Evolutionary conservation across 306 rosid genomes (phyloP).

Genomic region (cucumber (Cucumis sativus)): DNA sequence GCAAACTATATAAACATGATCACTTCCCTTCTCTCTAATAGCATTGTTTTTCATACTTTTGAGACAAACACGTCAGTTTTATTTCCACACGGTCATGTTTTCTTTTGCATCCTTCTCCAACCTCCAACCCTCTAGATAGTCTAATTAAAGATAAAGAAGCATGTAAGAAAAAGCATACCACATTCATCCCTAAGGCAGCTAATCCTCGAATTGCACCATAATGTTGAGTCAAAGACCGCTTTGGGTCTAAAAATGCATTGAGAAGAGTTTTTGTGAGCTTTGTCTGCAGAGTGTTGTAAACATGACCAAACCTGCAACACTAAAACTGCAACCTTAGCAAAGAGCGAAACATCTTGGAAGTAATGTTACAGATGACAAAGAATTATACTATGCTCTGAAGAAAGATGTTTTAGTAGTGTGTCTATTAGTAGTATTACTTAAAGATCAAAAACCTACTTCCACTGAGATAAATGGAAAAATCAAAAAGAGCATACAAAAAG

Average conservation of each 20-base stretch:
- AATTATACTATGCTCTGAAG: slow-evolving; percentile 6
- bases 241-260: slow-evolving; percentile 82
- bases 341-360: not conserved
- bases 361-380: not conserved
- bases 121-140: not conserved
- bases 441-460: not conserved
- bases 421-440: too few species aligned
- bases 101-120: not conserved
- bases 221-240: slow-evolving; percentile 70
- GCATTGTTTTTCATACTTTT: not conserved
- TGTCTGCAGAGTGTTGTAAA: slow-evolving; percentile 76
- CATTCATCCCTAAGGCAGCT: slow-evolving; percentile 65
- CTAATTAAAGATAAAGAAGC: slow-evolving; percentile 2
- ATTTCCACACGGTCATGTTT: not conserved
- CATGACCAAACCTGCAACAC: slow-evolving; percentile 68
- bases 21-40: not conserved
- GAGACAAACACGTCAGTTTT: not conserved
- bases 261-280: slow-evolving; percentile 77
- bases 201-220: slow-evolving; percentile 92
- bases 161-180: slow-evolving; percentile 39
- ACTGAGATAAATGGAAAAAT: not conserved
- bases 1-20: not conserved
- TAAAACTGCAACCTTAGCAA: not conserved
- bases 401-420: not conserved
- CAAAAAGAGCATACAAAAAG: not conserved